Evolutionary conservation across 495 filamentous ascomycete species (phyloP).

Genomic region (Viridothelium virens): DNA sequence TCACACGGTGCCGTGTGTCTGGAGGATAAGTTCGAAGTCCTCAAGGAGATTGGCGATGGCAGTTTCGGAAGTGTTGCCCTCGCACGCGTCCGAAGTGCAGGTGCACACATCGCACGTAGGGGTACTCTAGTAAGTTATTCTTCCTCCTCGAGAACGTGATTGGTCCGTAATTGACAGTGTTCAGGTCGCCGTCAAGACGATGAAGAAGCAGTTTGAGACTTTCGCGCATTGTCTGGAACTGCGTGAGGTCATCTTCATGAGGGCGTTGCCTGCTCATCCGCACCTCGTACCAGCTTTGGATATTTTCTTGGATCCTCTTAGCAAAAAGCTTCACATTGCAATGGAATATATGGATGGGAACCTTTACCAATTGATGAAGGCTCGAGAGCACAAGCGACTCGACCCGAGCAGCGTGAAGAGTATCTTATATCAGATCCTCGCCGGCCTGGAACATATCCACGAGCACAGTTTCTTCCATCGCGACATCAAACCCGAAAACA

Average conservation of each 20-base stretch:
- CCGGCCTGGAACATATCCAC: constrained; percentile 94
- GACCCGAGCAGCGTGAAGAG: constrained; percentile 93
- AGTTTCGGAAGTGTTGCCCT: constrained; percentile 96
- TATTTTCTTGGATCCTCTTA: constrained; percentile 96
- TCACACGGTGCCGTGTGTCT: constrained; percentile 27
- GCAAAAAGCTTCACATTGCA: constrained; percentile 89
- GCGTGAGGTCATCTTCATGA: constrained; percentile 92
- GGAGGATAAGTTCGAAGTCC: constrained; percentile 81
- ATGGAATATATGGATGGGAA: constrained; percentile 99
- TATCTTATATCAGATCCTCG: constrained; percentile 93
- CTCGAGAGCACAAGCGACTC: constrained; percentile 85
- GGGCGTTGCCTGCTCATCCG: constrained; percentile 73
- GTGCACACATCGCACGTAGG: constrained; percentile 77
- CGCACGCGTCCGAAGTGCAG: constrained; percentile 81
- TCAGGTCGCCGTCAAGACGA: constrained; percentile 97
- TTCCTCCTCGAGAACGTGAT: constrained; percentile 5
- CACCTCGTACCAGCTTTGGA: constrained; percentile 96
- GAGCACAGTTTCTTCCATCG: constrained; percentile 97
- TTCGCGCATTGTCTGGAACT: constrained; percentile 84
- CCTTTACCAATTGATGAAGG: constrained; percentile 97
- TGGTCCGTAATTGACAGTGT: constrained; percentile 16
- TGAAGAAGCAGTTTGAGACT: constrained; percentile 99
- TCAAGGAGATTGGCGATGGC: constrained; percentile 98
- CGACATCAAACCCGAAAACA: constrained; percentile 99
- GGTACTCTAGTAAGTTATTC: constrained; percentile 73